Evolutionary conservation across 441 rosid genomes (phyloP), one percentile per base, ranked within the genome.

Genomic region (Euphorbia celastroides): DNA sequence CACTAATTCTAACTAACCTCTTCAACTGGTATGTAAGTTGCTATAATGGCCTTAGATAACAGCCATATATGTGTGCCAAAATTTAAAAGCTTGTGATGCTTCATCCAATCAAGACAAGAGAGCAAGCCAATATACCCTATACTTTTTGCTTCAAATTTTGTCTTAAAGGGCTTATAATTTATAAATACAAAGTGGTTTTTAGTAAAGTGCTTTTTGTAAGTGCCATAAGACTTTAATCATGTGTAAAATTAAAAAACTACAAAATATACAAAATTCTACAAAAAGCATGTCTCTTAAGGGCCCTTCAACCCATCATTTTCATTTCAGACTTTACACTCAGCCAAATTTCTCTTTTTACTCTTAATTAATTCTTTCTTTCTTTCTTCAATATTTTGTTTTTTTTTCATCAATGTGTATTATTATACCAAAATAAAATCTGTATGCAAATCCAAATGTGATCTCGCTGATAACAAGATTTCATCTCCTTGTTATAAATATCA

Each of bases 221-320:
- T 52, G 14, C 62, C 11, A 36, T 57, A 27, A 57, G 19, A 23
- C 73, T 70, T 63, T 42, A 62, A 46, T 64, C 10, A 63, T 28
- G 44, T 19, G 12, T 20, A 31, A n/a, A n/a, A n/a, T n/a, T n/a
- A 31, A 31, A 20, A 58, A 58, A 3, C 22, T 48, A 48, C 19
- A n/a, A 31, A 2, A 68, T 3, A 56, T 30, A 27, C 19, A 26
- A 23, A 26, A 54, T 70, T 61, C 30, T 41, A 20, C 61, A 20
- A 44, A 70, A 70, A 64, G 69, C 65, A 59, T 65, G 68, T 71
- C 48, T 50, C 46, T 57, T 50, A 57, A 58, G 74, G 74, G 54
- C 64, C 67, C 66, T 32, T 51, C 66, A 36, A n/a, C 52, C 52
- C 36, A 60, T 69, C 67, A 69, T 69, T 52, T 28, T 23, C 7